phyloP scores from a whole-genome alignment of 352 stramenopile species.

The Thalassiosira exigua region DNA sequence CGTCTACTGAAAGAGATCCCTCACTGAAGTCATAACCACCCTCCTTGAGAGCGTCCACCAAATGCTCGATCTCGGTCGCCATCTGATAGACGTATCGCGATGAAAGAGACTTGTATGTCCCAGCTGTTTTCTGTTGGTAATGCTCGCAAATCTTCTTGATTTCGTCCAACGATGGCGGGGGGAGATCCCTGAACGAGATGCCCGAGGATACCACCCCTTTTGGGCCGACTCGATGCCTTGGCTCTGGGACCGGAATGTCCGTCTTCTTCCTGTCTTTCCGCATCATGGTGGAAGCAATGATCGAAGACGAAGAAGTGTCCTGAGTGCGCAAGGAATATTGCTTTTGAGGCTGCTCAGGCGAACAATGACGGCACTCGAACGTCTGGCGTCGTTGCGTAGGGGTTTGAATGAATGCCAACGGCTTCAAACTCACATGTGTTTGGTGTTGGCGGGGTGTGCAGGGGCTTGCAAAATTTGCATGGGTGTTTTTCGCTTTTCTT shows the following conservation, averaged over 20 bases:
- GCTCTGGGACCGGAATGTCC: conserved; percentile 57
- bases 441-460: too few species aligned
- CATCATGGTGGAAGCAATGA: conserved; percentile 14
- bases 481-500: too few species aligned
- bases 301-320: too few species aligned
- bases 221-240: conserved; percentile 58
- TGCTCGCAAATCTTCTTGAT: conserved; percentile 67
- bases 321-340: too few species aligned
- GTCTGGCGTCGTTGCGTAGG: too few species aligned
- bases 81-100: conserved; percentile 70
- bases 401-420: too few species aligned
- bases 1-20: conserved; percentile 22
- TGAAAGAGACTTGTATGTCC: conserved; percentile 60
- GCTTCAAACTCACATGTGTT: too few species aligned
- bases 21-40: conserved; percentile 38
- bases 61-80: conserved; percentile 56
- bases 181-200: conserved; percentile 63
- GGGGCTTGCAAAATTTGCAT: too few species aligned
- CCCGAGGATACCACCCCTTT: conserved; percentile 63
- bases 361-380: too few species aligned
- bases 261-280: conserved; percentile 47
- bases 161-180: conserved; percentile 52
- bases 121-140: conserved; percentile 57
- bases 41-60: conserved; percentile 53
- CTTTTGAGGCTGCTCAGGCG: too few species aligned